Evolutionary conservation across 2,329 filamentous ascomycete genomes (phyloP).

Genomic region (Tolypocladium guangdongense): DNA sequence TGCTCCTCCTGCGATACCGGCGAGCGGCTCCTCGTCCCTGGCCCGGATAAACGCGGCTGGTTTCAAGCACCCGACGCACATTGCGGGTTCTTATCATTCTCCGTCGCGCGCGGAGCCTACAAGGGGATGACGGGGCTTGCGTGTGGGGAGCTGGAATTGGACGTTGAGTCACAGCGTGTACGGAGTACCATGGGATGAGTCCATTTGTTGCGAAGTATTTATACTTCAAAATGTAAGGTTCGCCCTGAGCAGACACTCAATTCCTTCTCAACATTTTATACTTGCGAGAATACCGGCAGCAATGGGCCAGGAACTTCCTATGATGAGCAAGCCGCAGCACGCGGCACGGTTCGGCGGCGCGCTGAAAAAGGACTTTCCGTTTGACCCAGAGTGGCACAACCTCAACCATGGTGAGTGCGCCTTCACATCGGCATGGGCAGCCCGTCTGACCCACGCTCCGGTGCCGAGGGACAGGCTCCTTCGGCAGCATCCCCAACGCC

Average conservation of each 20-base stretch:
- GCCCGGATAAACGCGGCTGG: neutral
- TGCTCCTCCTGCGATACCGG: neutral
- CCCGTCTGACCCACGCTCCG: neutral
- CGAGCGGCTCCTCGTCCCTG: neutral
- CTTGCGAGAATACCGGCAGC: neutral
- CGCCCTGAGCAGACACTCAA: neutral
- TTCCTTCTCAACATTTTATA: neutral
- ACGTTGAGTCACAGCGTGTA: neutral
- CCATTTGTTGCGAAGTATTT: neutral
- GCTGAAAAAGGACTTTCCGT: constrained; percentile 55
- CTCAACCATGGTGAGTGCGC: constrained; percentile 64
- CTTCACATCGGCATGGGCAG: neutral
- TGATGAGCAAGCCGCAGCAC: neutral
- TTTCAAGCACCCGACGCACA: neutral
- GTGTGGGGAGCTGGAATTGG: neutral
- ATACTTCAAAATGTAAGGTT: neutral
- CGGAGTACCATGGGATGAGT: neutral
- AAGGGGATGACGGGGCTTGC: neutral
- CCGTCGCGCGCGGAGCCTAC: too few relatives aligned
- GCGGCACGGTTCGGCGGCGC: constrained; percentile 18
- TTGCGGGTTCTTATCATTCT: too few relatives aligned
- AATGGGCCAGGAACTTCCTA: constrained; percentile 2
- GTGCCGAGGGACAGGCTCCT: constrained; percentile 49
- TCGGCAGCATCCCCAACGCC: constrained; percentile 59
- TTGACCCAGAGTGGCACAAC: constrained; percentile 57